Conservation (phyloP, 2,329 filamentous ascomycete genomes). For the Didymella glomerata region DNA sequence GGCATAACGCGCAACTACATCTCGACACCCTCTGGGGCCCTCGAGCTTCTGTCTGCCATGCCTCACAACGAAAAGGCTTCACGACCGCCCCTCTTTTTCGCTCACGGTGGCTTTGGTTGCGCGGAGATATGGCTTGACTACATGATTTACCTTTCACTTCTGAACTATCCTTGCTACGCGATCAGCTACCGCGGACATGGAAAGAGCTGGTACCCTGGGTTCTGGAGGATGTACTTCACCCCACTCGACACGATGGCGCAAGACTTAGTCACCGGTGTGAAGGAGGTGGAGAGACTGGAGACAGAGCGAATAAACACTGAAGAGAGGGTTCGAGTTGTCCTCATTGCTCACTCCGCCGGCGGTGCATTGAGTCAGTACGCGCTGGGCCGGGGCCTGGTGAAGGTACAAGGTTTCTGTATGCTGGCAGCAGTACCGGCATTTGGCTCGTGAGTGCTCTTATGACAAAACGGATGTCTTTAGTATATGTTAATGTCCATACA, state of each 20-base stretch:
- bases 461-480: too few species aligned
- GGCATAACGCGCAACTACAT: slow-evolving; percentile 58
- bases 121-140: slow-evolving; percentile 64
- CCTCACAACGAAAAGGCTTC: slow-evolving; percentile 30
- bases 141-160: slow-evolving; percentile 58
- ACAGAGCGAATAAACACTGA: slow-evolving; percentile 31
- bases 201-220: slow-evolving; percentile 61
- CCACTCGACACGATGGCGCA: slow-evolving; percentile 54
- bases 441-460: slow-evolving; percentile 55
- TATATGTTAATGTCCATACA: not conserved
- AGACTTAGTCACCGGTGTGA: slow-evolving; percentile 57
- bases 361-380: slow-evolving; percentile 62
- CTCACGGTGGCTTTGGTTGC: slow-evolving; percentile 64
- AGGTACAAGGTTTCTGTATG: slow-evolving; percentile 57
- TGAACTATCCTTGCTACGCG: slow-evolving; percentile 61
- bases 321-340: slow-evolving; percentile 49
- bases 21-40: slow-evolving; percentile 54
- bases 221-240: slow-evolving; percentile 59
- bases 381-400: slow-evolving; percentile 53
- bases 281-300: slow-evolving; percentile 44
- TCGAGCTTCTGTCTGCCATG: slow-evolving; percentile 61
- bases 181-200: slow-evolving; percentile 64
- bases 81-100: slow-evolving; percentile 59
- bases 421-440: slow-evolving; percentile 60
- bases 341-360: slow-evolving; percentile 63